Percentiles rank a stretch among this genome's conserved stretches.
Evolutionary conservation across 805 yeast species (phyloP).

Genomic region (Candida pseudoglaebosa): DNA sequence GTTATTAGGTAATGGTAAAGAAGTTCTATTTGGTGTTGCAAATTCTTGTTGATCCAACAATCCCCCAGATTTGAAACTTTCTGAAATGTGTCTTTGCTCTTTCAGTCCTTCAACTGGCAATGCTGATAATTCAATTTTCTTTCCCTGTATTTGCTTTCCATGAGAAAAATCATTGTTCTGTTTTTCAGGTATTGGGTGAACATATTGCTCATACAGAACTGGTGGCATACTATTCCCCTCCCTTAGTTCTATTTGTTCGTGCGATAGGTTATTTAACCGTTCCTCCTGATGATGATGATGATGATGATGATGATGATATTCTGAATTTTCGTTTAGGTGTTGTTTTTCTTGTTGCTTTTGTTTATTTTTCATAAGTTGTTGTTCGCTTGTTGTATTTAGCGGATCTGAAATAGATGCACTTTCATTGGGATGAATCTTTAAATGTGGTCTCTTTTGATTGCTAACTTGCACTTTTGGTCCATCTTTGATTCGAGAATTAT

Average conservation of each 20-base stretch:
- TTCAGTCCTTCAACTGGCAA: background rate
- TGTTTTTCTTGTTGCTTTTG: slow-evolving; percentile 3
- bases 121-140: background rate
- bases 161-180: background rate
- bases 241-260: too few species aligned
- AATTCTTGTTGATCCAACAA: background rate
- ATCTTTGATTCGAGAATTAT: background rate
- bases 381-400: background rate
- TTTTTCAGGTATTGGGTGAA: background rate
- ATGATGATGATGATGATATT: slow-evolving; percentile 3
- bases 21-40: background rate
- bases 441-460: background rate
- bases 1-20: slow-evolving; percentile 3
- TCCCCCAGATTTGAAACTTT: slow-evolving; percentile 1
- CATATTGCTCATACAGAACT: background rate
- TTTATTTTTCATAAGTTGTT: slow-evolving; percentile 1
- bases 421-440: background rate
- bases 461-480: background rate
- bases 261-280: too few species aligned
- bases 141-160: background rate
- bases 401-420: background rate
- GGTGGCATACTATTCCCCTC: too few species aligned
- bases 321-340: slow-evolving; percentile 4
- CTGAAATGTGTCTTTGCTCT: background rate
- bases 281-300: slow-evolving; percentile 12